Percentiles rank a stretch among this genome's conserved stretches.
Evolutionary conservation across 2,329 filamentous ascomycete genomes (phyloP).

Genomic region (Coccinonectria pachysandricola): DNA sequence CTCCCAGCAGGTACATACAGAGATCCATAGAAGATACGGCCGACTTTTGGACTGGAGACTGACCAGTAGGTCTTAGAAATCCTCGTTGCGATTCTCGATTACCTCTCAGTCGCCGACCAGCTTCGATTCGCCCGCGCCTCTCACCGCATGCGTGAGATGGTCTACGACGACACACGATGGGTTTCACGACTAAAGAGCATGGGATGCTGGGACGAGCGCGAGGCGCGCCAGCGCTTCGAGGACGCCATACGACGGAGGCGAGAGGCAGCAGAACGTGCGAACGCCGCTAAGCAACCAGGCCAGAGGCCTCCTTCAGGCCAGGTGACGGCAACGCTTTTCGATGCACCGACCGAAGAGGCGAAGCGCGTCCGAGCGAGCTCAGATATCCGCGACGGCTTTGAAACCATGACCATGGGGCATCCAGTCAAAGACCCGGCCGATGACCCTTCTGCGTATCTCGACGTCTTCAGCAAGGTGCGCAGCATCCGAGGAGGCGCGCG

Average conservation of each 20-base stretch:
- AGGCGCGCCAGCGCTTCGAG: conserved; percentile 73
- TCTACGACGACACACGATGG: conserved; percentile 96
- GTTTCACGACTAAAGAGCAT: conserved; percentile 76
- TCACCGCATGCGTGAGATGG: conserved; percentile 88
- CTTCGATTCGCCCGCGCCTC: conserved; percentile 78
- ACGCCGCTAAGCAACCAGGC: too few relatives aligned
- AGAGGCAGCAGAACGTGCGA: conserved; percentile 36
- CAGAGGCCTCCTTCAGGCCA: conserved; percentile 9
- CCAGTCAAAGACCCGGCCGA: conserved; percentile 35
- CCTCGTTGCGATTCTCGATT: conserved; percentile 77
- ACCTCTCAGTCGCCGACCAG: conserved; percentile 76
- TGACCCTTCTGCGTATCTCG: conserved; percentile 56
- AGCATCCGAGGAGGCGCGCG: conserved; percentile 79
- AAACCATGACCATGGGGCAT: conserved; percentile 55
- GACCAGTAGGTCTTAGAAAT: conserved; percentile 74
- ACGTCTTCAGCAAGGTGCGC: conserved; percentile 57
- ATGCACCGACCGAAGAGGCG: conserved; percentile 59
- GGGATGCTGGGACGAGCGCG: conserved; percentile 83
- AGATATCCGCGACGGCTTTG: conserved; percentile 58
- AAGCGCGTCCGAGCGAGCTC: conserved; percentile 31
- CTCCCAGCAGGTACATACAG: conserved; percentile 63
- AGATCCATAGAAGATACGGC: too few relatives aligned
- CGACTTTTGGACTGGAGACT: too few relatives aligned
- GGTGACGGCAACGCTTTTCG: conserved; percentile 53
- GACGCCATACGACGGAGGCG: conserved; percentile 52